Percentiles rank a stretch among this genome's conserved stretches.
Conservation (phyloP, 2,329 filamentous ascomycete genomes). For the Byssoonygena ceratinophila region DNA sequence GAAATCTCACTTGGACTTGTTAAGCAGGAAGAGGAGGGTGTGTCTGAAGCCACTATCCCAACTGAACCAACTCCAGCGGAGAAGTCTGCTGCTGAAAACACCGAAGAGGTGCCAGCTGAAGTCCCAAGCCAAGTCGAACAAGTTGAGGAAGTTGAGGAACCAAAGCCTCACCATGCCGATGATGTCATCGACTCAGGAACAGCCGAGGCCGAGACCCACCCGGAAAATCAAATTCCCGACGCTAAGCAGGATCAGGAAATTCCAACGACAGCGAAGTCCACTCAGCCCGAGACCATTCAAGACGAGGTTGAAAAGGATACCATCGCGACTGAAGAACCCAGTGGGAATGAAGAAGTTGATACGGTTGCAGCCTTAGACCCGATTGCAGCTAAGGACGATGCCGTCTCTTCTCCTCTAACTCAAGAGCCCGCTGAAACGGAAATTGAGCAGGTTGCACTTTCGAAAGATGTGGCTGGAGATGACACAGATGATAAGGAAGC, state of each 20-base stretch:
- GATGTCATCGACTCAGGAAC: neutral
- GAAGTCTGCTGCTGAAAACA: neutral
- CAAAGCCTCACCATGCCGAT: neutral
- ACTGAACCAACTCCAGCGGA: neutral
- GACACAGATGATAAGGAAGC: neutral
- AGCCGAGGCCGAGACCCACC: neutral
- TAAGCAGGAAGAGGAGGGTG: neutral
- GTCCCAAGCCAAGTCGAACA: neutral
- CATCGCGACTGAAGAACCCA: neutral
- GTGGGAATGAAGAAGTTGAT: neutral
- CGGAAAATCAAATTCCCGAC: constrained; percentile 4
- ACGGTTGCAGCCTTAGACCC: neutral
- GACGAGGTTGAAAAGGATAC: neutral
- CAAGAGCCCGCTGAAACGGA: neutral
- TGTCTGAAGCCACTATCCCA: neutral
- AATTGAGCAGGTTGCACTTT: neutral
- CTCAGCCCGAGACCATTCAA: neutral
- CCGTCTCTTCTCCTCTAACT: neutral
- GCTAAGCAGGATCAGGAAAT: constrained; percentile 8
- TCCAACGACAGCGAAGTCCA: neutral
- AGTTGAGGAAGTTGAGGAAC: neutral
- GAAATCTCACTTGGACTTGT: neutral
- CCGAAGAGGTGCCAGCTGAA: neutral
- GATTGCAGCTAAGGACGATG: neutral
- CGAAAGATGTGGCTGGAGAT: constrained; percentile 2